A percentile compares a stretch with the other conserved stretches of the same genome.
These are phyloP conservation scores for Venturia carpophila DNA, from an alignment of 2,329 filamentous ascomycete genomes.

Conservation along the genomic window DNA sequence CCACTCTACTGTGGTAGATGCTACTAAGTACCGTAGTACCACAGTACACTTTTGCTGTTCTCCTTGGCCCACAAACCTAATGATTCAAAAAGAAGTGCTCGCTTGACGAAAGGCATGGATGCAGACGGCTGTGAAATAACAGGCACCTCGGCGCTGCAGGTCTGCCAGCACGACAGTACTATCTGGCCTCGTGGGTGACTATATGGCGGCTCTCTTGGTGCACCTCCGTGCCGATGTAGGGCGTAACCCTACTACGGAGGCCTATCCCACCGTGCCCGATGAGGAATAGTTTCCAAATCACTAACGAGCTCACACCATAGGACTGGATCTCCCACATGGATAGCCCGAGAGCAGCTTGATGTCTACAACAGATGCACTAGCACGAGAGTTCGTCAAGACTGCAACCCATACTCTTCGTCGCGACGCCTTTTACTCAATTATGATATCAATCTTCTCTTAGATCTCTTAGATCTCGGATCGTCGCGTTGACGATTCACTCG, in stretches of 20 bases:
- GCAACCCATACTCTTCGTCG: not conserved
- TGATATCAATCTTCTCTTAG: too few species aligned
- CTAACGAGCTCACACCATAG: not conserved
- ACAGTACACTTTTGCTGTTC: too few species aligned
- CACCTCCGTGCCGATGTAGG: not conserved
- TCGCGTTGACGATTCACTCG: not conserved
- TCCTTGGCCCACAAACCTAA: too few species aligned
- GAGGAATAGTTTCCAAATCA: not conserved
- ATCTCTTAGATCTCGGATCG: not conserved
- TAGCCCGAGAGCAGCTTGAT: not conserved
- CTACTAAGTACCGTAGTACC: too few species aligned
- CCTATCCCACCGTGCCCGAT: not conserved
- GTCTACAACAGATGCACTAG: too few species aligned
- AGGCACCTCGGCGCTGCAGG: not conserved
- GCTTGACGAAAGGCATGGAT: too few species aligned
- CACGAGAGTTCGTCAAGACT: not conserved
- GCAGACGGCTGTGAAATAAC: too few species aligned
- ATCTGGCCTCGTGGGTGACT: too few species aligned
- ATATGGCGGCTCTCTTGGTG: not conserved
- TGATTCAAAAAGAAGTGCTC: too few species aligned
- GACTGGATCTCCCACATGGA: not conserved
- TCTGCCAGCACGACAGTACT: not conserved
- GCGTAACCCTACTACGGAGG: not conserved
- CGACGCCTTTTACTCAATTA: too few species aligned
- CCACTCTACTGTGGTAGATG: too few species aligned